Conservation (phyloP, 345 rosid species). For the Ailanthus altissimus region DNA sequence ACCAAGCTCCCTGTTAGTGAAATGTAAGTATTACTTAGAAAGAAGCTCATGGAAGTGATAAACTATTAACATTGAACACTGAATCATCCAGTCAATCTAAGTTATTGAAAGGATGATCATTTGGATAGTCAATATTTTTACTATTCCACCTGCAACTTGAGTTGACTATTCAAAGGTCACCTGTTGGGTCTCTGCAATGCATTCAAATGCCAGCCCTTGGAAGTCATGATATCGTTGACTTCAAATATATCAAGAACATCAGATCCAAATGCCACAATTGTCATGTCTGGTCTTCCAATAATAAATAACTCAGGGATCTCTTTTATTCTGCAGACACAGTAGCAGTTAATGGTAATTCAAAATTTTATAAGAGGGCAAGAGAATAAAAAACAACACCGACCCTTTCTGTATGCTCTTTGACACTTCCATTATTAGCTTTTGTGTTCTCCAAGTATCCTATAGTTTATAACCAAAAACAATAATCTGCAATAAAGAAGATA, state of each 20-base stretch:
- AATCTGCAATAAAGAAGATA: conserved; percentile 23
- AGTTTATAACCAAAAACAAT: conserved; percentile 16
- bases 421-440: conserved; percentile 72
- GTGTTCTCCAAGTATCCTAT: conserved; percentile 81
- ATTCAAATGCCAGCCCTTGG: conserved; percentile 96
- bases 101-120: background rate
- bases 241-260: conserved; percentile 72
- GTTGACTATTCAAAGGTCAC: conserved; percentile 31
- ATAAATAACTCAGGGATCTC: conserved; percentile 71
- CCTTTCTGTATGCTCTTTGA: conserved; percentile 70
- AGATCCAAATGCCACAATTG: conserved; percentile 84
- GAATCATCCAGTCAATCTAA: background rate
- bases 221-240: conserved; percentile 82
- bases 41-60: background rate
- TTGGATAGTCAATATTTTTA: background rate
- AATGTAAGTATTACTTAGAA: background rate
- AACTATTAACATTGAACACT: too few relatives aligned
- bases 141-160: background rate
- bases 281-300: conserved; percentile 90
- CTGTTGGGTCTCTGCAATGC: conserved; percentile 94
- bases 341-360: background rate
- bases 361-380: background rate
- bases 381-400: conserved; percentile 37
- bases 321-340: conserved; percentile 50
- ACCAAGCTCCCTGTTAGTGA: background rate